Evolutionary conservation across 805 yeast species (phyloP), one percentile per base, ranked within the genome.

Genomic region (Wickerhamomyces rabaulensis): DNA sequence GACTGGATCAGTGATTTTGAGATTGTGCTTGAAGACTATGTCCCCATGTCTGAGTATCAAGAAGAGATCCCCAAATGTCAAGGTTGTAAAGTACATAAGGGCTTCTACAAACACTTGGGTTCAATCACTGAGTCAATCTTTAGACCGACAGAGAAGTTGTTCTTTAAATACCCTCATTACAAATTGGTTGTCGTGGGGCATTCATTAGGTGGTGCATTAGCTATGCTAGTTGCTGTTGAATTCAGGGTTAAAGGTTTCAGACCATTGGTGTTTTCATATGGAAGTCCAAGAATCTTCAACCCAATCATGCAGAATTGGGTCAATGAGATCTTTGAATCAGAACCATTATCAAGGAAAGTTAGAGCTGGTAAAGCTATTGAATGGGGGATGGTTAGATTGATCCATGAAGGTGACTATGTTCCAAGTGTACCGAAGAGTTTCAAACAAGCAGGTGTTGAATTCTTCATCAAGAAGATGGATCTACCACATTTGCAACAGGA

Each of bases 171-270:
- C 54, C 80, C 82, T 0, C 70, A 70, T 31, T 83, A 79, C 60
- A 62, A 68, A 20, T 49, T 84, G 15, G 71, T 78, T 3, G 69
- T 83, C 1, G 67, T 79, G 1, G 95, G 95, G 0, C 95, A 87
- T 65, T 87, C 95, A 0, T 66, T 87, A 41, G 91, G 91, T 1
- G 95, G 81, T 2, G 90, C 92, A 0, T 58, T 84, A 37, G 84
- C 91, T 1, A 63, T 73, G 1, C 66, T 87, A 37, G 70, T 78
- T 15, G 92, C 85, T 0, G 71, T 81, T 39, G 94, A 87, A 56
- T 68, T 83, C 41, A 68, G 75, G 49, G 54, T 79, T 13, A 53
- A 76, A 61, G 89, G 87, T 0, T 68, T 64, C 48, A 58, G 74
- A 17, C 84, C 86, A 0, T 58, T 73, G 37, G 75, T 85, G 2